These are phyloP conservation scores for Uronychia binucleata DNA, from an alignment of 73 alveolate genomes.

Conservation along the genomic window DNA sequence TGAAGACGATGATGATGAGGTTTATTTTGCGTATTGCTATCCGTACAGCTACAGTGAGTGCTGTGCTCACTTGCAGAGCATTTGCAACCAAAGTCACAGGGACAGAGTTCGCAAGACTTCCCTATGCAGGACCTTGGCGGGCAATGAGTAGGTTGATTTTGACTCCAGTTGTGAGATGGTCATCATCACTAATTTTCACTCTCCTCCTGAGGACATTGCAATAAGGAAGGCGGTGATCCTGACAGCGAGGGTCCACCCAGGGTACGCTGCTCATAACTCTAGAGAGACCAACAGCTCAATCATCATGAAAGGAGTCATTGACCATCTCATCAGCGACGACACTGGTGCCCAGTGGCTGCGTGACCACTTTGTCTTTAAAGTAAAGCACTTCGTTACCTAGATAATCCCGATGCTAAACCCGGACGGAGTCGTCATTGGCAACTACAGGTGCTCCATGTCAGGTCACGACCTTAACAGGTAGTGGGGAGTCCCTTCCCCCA, in stretches of 20 bases:
- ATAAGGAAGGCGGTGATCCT: slow-evolving; percentile 62
- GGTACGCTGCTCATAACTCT: too few relatives aligned
- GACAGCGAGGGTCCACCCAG: slow-evolving; percentile 77
- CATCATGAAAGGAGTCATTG: slow-evolving; percentile 69
- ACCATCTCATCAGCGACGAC: slow-evolving; percentile 67
- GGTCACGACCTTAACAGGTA: slow-evolving; percentile 77
- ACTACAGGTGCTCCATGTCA: slow-evolving; percentile 70
- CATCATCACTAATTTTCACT: slow-evolving; percentile 41
- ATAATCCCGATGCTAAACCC: slow-evolving; percentile 81
- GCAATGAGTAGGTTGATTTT: slow-evolving; percentile 63
- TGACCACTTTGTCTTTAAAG: slow-evolving; percentile 64
- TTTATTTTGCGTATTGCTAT: slow-evolving; percentile 81
- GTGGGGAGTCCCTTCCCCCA: slow-evolving; percentile 75
- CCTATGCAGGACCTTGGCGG: slow-evolving; percentile 75
- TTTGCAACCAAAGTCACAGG: slow-evolving; percentile 16
- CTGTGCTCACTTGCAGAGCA: slow-evolving; percentile 40
- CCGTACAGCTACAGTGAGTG: slow-evolving; percentile 81
- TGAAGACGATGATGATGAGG: slow-evolving; percentile 72
- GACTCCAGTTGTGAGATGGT: slow-evolving; percentile 70
- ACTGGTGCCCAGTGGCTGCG: slow-evolving; percentile 69
- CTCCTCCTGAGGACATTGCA: slow-evolving; percentile 34
- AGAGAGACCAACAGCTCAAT: slow-evolving; percentile 73
- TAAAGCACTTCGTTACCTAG: too few relatives aligned
- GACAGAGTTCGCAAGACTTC: slow-evolving; percentile 49
- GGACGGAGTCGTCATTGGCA: slow-evolving; percentile 79